Evolutionary conservation across 495 filamentous ascomycete species (phyloP).

Genomic region (Corynascus novoguineensis): DNA sequence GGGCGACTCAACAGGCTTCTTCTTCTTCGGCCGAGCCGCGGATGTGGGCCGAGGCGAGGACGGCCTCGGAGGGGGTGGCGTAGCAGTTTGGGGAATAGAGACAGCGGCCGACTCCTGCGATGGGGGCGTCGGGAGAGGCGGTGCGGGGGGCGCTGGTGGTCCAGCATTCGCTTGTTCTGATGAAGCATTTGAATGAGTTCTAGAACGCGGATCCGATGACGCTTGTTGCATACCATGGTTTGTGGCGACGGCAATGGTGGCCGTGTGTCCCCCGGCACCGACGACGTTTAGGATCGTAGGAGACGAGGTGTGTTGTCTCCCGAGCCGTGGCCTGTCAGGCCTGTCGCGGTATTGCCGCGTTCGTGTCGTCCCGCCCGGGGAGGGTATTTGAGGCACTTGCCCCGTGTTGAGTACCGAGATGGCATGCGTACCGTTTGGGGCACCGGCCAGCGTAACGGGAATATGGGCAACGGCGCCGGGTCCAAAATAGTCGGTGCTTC

Average conservation of each 20-base stretch:
- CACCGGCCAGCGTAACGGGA: constrained; percentile 28
- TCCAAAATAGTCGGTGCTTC: constrained; percentile 81
- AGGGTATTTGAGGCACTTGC: constrained; percentile 75
- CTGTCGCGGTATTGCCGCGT: constrained; percentile 40
- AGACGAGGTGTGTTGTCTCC: constrained; percentile 73
- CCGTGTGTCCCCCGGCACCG: constrained; percentile 20
- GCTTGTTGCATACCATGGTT: constrained; percentile 32
- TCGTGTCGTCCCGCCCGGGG: constrained; percentile 64
- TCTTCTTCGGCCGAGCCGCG: constrained; percentile 47
- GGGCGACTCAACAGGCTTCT: constrained; percentile 47
- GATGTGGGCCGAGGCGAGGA: constrained; percentile 51
- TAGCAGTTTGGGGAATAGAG: constrained; percentile 33
- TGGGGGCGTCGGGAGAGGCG: constrained; percentile 56
- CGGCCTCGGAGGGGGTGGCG: constrained; percentile 56
- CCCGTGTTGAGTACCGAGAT: constrained; percentile 77
- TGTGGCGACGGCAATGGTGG: constrained; percentile 15
- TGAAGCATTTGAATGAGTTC: constrained; percentile 50
- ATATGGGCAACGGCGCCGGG: constrained; percentile 62
- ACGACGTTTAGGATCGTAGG: constrained; percentile 57
- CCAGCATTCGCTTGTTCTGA: constrained; percentile 37
- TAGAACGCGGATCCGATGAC: constrained; percentile 35
- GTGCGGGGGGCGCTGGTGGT: constrained; percentile 36
- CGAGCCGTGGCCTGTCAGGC: constrained; percentile 50
- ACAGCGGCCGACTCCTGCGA: constrained; percentile 32
- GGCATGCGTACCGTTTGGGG: constrained; percentile 42